Conservation (phyloP, 2,329 filamentous ascomycete genomes). For the Leptographium lundbergii region DNA sequence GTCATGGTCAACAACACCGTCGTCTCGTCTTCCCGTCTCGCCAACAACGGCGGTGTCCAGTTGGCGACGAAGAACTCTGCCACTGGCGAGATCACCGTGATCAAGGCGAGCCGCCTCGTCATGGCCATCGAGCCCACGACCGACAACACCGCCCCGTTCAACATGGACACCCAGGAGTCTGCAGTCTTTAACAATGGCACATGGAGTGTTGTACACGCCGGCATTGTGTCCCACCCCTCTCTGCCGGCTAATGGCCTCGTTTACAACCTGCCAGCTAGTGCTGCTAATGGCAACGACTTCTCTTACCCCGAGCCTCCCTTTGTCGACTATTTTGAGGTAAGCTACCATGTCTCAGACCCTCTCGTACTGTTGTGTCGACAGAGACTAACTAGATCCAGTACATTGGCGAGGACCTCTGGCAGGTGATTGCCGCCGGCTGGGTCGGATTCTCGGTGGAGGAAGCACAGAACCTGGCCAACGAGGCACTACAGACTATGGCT, state of each 20-base stretch:
- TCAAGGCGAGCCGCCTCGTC: conserved; percentile 22
- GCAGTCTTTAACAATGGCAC: conserved; percentile 20
- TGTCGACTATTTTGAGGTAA: conserved; percentile 13
- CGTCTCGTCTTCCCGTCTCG: conserved; percentile 17
- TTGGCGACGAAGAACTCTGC: conserved; percentile 17
- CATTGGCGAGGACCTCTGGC: conserved; percentile 16
- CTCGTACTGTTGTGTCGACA: background rate
- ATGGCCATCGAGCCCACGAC: conserved; percentile 23
- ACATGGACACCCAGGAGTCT: conserved; percentile 19
- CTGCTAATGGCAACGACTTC: conserved; percentile 15
- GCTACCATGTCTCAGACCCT: background rate
- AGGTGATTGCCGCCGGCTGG: conserved; percentile 16
- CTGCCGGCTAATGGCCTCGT: conserved; percentile 16
- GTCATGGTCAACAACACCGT: conserved; percentile 25
- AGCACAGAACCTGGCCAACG: conserved; percentile 16
- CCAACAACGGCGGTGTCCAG: conserved; percentile 14
- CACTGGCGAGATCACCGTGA: conserved; percentile 14
- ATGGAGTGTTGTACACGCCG: conserved; percentile 20
- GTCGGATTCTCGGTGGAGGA: conserved; percentile 7
- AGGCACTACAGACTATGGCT: conserved; percentile 14
- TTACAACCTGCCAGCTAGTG: conserved; percentile 18
- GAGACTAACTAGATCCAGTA: conserved; percentile 7
- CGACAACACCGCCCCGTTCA: conserved; percentile 18
- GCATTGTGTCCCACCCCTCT: conserved; percentile 19
- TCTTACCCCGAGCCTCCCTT: conserved; percentile 16